Conservation (phyloP, 208 protist species). For the Leishmania martiniquensis region DNA sequence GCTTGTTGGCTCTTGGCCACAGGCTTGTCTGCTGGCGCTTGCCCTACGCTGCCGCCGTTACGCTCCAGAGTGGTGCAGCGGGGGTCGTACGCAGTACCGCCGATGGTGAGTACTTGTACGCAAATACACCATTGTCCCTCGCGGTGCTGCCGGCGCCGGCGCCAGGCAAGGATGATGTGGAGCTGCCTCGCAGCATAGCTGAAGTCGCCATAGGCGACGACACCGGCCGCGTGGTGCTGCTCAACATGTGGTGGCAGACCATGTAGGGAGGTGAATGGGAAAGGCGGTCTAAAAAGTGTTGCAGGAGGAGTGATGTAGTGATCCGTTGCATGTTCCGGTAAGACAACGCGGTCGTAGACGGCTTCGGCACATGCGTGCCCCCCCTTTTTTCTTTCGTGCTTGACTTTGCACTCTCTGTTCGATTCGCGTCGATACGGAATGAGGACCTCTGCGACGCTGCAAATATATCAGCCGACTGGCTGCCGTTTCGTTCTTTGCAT, state of each 20-base stretch:
- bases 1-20: constrained; percentile 24
- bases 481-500: not conserved
- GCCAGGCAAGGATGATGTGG: constrained; percentile 14
- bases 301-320: not conserved
- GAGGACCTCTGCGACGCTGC: not conserved
- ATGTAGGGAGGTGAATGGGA: not conserved
- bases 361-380: not conserved
- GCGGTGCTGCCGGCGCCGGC: constrained; percentile 26
- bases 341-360: not conserved
- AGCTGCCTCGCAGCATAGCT: constrained; percentile 21
- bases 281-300: no score
- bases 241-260: constrained; percentile 53
- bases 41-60: not conserved
- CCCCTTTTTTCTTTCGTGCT: not conserved
- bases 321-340: not conserved
- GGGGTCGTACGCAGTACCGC: not conserved
- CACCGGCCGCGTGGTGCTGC: constrained; percentile 50
- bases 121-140: constrained; percentile 22
- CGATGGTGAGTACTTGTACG: constrained; percentile 26
- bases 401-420: not conserved
- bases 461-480: not conserved
- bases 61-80: not conserved
- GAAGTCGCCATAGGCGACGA: constrained; percentile 66
- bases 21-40: constrained; percentile 28
- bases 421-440: not conserved